These are phyloP conservation scores for Casuarina equisetifolia DNA, from an alignment of 306 rosid genomes.

Conservation along the genomic window DNA sequence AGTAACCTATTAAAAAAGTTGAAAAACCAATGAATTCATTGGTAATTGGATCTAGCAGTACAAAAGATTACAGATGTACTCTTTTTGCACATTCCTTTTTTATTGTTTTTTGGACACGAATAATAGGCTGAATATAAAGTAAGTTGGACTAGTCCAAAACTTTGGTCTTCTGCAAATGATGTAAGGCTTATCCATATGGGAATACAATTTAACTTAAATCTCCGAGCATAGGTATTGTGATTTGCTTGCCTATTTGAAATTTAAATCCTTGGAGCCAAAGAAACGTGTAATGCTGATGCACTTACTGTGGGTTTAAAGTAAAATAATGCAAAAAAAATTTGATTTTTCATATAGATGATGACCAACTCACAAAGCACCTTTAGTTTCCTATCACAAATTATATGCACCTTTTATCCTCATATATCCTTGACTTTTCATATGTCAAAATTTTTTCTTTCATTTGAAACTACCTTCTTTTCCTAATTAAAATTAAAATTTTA, in stretches of 20 bases:
- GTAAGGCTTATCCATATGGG: background rate
- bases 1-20: no score
- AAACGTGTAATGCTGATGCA: background rate
- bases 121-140: background rate
- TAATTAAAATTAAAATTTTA: background rate
- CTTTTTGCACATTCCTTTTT: background rate
- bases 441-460: background rate
- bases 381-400: background rate
- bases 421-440: background rate
- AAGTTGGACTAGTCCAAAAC: background rate
- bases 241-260: background rate
- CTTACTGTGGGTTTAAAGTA: background rate
- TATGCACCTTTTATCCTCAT: background rate
- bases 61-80: background rate
- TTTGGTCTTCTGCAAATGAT: slow-evolving; percentile 20
- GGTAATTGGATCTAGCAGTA: no score
- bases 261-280: background rate
- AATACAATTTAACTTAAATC: background rate
- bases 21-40: no score
- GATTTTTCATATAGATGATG: background rate
- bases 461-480: background rate
- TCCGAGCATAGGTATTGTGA: background rate
- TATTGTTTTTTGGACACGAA: background rate
- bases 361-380: background rate
- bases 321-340: background rate